Evolutionary conservation across 2,329 filamentous ascomycete genomes (phyloP).

Genomic region (Plectosphaerella cucumerina): DNA sequence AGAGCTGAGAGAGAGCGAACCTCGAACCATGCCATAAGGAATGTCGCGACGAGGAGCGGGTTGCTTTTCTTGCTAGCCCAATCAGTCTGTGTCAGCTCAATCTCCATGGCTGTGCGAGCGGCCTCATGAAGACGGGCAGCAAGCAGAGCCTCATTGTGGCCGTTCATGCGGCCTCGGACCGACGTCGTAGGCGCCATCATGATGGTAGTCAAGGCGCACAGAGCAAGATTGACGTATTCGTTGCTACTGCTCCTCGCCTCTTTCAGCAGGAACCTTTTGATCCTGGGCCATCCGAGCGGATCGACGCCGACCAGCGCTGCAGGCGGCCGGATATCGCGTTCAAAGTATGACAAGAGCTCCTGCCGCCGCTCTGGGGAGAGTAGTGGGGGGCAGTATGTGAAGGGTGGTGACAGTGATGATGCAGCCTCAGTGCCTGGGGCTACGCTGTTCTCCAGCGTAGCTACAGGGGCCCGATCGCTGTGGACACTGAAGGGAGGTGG

Average conservation of each 20-base stretch:
- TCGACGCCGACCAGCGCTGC: background rate
- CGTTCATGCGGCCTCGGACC: background rate
- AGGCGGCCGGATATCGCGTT: background rate
- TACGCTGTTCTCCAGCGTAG: background rate
- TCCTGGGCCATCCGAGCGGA: background rate
- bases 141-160: background rate
- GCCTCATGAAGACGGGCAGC: background rate
- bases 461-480: too few species aligned
- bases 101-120: background rate
- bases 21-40: conserved; percentile 1
- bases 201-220: background rate
- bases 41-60: background rate
- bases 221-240: background rate
- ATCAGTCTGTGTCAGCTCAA: background rate
- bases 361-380: background rate
- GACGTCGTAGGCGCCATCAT: background rate
- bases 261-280: background rate
- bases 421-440: background rate
- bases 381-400: background rate
- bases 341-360: background rate
- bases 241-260: background rate
- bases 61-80: background rate
- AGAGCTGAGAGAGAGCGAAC: background rate
- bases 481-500: too few species aligned
- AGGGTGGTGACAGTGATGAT: background rate